Evolutionary conservation across 768 basidiomycete genomes (phyloP).

Genomic region (Psilocybe azurescens): DNA sequence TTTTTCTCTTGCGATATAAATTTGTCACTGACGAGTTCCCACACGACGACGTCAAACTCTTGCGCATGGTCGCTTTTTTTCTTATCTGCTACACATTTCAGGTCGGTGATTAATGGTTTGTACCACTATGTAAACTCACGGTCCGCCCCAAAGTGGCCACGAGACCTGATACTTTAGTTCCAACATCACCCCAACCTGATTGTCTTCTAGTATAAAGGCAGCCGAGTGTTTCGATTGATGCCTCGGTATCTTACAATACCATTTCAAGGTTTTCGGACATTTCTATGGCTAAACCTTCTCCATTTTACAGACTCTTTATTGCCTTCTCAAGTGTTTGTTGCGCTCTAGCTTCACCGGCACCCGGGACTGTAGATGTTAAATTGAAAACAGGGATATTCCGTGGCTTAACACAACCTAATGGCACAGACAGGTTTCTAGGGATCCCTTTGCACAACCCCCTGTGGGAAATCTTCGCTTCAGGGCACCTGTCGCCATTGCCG

Average conservation of each 20-base stretch:
- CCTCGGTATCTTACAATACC: not conserved
- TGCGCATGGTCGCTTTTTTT: constrained; percentile 1
- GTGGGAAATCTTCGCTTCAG: constrained; percentile 61
- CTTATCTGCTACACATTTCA: not conserved
- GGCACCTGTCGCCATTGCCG: constrained; percentile 50
- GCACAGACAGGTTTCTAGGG: constrained; percentile 63
- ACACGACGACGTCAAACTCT: not conserved
- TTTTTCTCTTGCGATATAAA: constrained; percentile 3
- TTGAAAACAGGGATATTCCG: constrained; percentile 52
- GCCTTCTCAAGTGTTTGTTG: constrained; percentile 5
- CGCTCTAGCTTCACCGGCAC: constrained; percentile 10
- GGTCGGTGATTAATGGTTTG: not conserved
- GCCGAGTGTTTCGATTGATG: not conserved
- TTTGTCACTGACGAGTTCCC: not conserved
- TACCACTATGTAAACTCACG: not conserved
- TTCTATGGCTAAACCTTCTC: not conserved
- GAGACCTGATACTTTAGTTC: not conserved
- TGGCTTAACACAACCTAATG: constrained; percentile 46
- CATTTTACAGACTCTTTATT: constrained; percentile 12
- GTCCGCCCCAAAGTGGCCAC: not conserved
- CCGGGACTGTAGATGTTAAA: constrained; percentile 38
- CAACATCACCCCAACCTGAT: not conserved
- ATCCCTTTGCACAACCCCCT: constrained; percentile 63
- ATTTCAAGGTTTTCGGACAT: no score
- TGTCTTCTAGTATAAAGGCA: not conserved